Evolutionary conservation across 2,329 filamentous ascomycete genomes (phyloP).

Genomic region (Aspergillus tanneri): DNA sequence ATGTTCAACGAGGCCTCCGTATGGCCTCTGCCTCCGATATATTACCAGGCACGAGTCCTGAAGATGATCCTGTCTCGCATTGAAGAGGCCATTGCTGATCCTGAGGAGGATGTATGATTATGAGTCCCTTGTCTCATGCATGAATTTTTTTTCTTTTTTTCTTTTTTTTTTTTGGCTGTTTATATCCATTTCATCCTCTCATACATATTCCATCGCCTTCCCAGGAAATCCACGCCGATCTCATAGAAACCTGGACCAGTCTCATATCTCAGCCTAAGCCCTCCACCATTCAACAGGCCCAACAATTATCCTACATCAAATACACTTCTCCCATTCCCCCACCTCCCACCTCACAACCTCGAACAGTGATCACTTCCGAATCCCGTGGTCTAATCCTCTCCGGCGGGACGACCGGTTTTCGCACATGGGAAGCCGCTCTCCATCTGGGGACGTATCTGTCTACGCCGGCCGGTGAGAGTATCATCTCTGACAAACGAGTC

Average conservation of each 20-base stretch:
- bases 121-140: slow-evolving; percentile 6
- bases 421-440: slow-evolving; percentile 69
- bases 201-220: background rate
- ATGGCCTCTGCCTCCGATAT: slow-evolving; percentile 60
- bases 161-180: slow-evolving; percentile 13
- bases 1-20: slow-evolving; percentile 64
- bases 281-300: slow-evolving; percentile 64
- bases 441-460: slow-evolving; percentile 62
- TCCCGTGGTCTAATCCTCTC: slow-evolving; percentile 58
- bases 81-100: slow-evolving; percentile 73
- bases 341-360: background rate
- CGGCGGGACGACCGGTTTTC: slow-evolving; percentile 63
- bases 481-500: slow-evolving; percentile 55
- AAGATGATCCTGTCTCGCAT: slow-evolving; percentile 70
- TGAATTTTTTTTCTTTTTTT: slow-evolving; percentile 11
- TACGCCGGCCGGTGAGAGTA: slow-evolving; percentile 42
- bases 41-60: slow-evolving; percentile 70
- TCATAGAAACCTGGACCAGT: slow-evolving; percentile 67
- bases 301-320: slow-evolving; percentile 71
- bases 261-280: slow-evolving; percentile 64
- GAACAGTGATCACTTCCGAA: slow-evolving; percentile 47
- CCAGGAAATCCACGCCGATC: slow-evolving; percentile 79
- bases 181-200: no score
- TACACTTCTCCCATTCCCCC: slow-evolving; percentile 53
- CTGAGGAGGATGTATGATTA: slow-evolving; percentile 78